Evolutionary conservation across 129 eudicot genomes (phyloP), one percentile per base, ranked within the genome.

Genomic region (Arctium minus): DNA sequence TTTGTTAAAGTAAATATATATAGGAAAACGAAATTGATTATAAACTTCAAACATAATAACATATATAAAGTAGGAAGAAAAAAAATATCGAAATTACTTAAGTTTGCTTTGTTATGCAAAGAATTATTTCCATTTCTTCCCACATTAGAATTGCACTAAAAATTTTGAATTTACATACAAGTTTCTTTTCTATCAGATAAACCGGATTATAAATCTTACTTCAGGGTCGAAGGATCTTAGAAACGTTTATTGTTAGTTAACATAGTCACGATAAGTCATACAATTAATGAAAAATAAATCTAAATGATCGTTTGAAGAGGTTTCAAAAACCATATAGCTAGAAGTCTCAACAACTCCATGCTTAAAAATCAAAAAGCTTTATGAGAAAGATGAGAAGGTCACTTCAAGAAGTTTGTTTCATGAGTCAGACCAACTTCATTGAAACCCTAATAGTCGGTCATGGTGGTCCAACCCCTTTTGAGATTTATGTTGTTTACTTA

Each of bases 361-460:
- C 42, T 33, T 12, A 33, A 81, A 68, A 81, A 42, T 80, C 74
- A 81, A 81, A 81, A 80, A 86, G 83, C 85, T 82, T 87, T 74
- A 60, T 72, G 76, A 82, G 78, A 53, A 64, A 75, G 75, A 84
- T 82, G 85, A 82, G 84, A 84, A 85, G 44, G 89, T 85, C 86
- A 87, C 88, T 83, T 87, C 89, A 85, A 74, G 62, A 83, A 72
- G 73, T 86, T 81, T 64, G 85, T 64, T 75, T 70, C 69, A 46
- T 69, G 87, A 86, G 90, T 89, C 89, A 82, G 83, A 91, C 85
- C 93, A 86, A 86, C 90, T 87, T 79, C 89, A 86, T 73, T 78
- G 81, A 85, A 78, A 84, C 89, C 89, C 85, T 71, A 77, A 73
- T 79, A 13, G 71, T 83, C 75, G 79, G 75, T 72, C 84, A 82